Conservation (phyloP, 116 monocot species). For the Iris pallida region DNA sequence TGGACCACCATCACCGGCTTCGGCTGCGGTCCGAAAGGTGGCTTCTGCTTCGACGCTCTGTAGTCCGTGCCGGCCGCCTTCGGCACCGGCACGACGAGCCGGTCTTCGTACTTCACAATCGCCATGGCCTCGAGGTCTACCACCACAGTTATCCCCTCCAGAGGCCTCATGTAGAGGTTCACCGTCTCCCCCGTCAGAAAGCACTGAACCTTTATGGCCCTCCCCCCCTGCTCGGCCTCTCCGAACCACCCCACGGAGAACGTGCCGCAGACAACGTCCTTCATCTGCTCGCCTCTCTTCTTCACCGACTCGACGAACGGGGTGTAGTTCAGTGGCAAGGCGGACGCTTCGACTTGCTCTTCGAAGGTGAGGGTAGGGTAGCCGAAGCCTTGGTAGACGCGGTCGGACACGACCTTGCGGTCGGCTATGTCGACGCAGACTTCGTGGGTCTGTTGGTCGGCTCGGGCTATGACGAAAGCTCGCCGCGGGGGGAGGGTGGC, state of each 20-base stretch:
- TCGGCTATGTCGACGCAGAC: constrained; percentile 29
- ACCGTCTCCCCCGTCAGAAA: constrained; percentile 31
- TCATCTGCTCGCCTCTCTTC: constrained; percentile 23
- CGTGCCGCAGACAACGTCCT: constrained; percentile 36
- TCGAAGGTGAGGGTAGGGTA: constrained; percentile 34
- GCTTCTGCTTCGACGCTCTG: constrained; percentile 15
- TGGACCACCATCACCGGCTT: constrained; percentile 26
- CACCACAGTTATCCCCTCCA: constrained; percentile 45
- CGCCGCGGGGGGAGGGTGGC: constrained; percentile 14
- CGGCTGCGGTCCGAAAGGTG: constrained; percentile 18
- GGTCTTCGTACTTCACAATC: constrained; percentile 35
- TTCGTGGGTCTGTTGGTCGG: constrained; percentile 28
- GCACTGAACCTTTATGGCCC: constrained; percentile 43
- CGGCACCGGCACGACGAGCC: constrained; percentile 33
- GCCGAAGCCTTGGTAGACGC: constrained; percentile 26
- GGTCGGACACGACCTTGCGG: constrained; percentile 27
- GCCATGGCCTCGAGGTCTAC: constrained; percentile 48
- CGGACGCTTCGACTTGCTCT: constrained; percentile 22
- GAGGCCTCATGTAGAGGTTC: constrained; percentile 46
- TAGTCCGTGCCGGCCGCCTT: constrained; percentile 42
- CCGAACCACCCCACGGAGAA: constrained; percentile 64
- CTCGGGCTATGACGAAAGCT: constrained; percentile 43
- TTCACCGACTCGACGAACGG: constrained; percentile 49
- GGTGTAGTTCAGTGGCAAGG: constrained; percentile 35
- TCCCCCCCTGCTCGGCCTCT: constrained; percentile 15